Conservation (phyloP, 768 basidiomycete genomes). For the Chiua virens region DNA sequence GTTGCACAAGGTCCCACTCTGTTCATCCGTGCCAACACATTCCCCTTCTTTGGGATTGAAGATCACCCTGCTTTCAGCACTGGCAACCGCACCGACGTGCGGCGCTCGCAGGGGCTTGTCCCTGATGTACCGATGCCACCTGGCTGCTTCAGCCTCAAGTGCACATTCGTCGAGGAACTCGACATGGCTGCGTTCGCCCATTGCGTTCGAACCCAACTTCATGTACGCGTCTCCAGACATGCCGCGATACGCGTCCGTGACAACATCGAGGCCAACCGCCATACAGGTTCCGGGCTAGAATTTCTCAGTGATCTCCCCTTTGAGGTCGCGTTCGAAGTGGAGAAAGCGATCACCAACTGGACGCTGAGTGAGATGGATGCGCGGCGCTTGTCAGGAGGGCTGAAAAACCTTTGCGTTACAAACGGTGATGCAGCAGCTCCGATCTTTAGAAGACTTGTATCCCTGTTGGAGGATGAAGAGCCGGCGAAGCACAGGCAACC, state of each 20-base stretch:
- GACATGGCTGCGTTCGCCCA: conserved; percentile 32
- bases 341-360: conserved; percentile 35
- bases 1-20: conserved; percentile 14
- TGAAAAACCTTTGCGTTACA: conserved; percentile 20
- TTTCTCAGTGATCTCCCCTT: conserved; percentile 31
- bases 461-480: conserved; percentile 19
- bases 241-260: conserved; percentile 17
- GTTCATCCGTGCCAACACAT: conserved; percentile 35
- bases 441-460: conserved; percentile 24
- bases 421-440: conserved; percentile 16
- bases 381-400: conserved; percentile 14
- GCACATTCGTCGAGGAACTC: conserved; percentile 25
- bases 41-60: conserved; percentile 29
- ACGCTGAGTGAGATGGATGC: conserved; percentile 26
- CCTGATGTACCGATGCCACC: conserved; percentile 26
- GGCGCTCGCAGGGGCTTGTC: conserved; percentile 28
- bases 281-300: conserved; percentile 15
- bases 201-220: conserved; percentile 21
- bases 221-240: conserved; percentile 9
- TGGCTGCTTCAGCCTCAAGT: conserved; percentile 28
- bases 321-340: conserved; percentile 38
- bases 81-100: conserved; percentile 1
- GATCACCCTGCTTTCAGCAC: rapidly evolving
- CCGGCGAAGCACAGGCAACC: background rate
- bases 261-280: conserved; percentile 6